Conservation (phyloP, 2,329 filamentous ascomycete species). For the Amylocarpus encephaloides region DNA sequence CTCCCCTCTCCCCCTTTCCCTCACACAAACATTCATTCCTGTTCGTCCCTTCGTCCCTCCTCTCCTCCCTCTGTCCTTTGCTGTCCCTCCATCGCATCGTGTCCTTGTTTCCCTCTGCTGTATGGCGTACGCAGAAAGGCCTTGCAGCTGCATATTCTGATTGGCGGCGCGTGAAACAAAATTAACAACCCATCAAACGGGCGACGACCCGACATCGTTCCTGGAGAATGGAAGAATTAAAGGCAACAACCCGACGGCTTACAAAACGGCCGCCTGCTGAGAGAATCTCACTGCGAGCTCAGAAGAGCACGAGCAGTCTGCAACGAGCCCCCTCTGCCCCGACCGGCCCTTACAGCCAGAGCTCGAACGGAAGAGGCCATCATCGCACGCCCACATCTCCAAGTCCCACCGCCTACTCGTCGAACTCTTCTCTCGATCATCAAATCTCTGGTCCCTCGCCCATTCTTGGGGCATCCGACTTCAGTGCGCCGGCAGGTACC, state of each 20-base stretch:
- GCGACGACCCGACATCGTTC: too few species aligned
- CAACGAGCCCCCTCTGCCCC: constrained; percentile 56
- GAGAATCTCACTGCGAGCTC: constrained; percentile 52
- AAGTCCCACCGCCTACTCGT: constrained; percentile 40
- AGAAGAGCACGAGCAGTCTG: constrained; percentile 58
- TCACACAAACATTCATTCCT: too few species aligned
- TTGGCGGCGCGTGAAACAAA: too few species aligned
- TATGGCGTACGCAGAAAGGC: too few species aligned
- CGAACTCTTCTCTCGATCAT: constrained; percentile 31
- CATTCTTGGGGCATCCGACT: constrained; percentile 24
- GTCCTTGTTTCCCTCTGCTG: too few species aligned
- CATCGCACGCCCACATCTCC: constrained; percentile 38
- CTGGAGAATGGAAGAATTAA: constrained; percentile 27
- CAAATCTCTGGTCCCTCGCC: constrained; percentile 28
- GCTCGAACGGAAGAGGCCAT: constrained; percentile 15
- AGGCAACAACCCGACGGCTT: constrained; percentile 46
- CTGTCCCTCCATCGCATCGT: too few species aligned
- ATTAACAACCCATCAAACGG: too few species aligned
- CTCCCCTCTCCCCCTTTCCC: neutral
- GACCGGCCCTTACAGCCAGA: constrained; percentile 10
- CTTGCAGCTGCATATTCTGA: too few species aligned
- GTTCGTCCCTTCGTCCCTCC: too few species aligned
- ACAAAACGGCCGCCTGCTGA: constrained; percentile 56
- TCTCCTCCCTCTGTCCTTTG: too few species aligned
- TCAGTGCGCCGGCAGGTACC: constrained; percentile 16